Percentiles rank a stretch among this genome's conserved stretches.
These are phyloP conservation scores for Lactarius pseudohatsudake DNA, from an alignment of 768 basidiomycete genomes.

Conservation along the genomic window DNA sequence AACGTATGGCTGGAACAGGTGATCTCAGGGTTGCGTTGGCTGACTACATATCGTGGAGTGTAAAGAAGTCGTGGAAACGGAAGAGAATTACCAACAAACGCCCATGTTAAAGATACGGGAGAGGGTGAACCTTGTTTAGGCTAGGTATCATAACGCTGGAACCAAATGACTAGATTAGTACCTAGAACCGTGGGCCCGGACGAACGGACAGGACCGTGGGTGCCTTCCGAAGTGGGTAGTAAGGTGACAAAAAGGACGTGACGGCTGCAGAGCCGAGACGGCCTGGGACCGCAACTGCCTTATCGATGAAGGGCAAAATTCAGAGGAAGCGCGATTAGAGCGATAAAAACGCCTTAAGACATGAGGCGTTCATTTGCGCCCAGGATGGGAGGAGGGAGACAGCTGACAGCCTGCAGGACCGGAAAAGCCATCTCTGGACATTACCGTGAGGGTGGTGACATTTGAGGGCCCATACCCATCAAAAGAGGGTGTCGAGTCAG, in stretches of 20 bases:
- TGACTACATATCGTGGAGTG: constrained; percentile 23
- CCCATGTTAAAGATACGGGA: constrained; percentile 28
- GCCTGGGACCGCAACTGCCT: constrained; percentile 25
- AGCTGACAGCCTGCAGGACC: constrained; percentile 28
- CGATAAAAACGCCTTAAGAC: constrained; percentile 29
- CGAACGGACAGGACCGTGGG: constrained; percentile 27
- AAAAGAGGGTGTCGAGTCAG: constrained; percentile 21
- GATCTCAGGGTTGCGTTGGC: constrained; percentile 29
- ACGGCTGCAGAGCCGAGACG: constrained; percentile 25
- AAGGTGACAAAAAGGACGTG: constrained; percentile 23
- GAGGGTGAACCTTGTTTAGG: constrained; percentile 28
- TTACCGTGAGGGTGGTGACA: constrained; percentile 28
- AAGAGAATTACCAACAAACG: constrained; percentile 13
- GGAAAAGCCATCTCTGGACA: constrained; percentile 24
- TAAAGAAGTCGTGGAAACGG: constrained; percentile 28
- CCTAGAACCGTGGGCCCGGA: constrained; percentile 28
- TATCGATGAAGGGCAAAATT: constrained; percentile 30
- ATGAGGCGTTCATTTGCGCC: constrained; percentile 33
- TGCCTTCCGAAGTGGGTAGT: constrained; percentile 21
- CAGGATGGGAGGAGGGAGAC: constrained; percentile 29
- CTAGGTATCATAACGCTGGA: constrained; percentile 22
- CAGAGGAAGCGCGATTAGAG: constrained; percentile 30
- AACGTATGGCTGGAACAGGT: constrained; percentile 17
- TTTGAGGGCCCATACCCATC: constrained; percentile 20
- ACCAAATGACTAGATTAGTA: constrained; percentile 22